phyloP scores from a whole-genome alignment of 352 stramenopile genomes.

The Globisporangium perplexum region DNA sequence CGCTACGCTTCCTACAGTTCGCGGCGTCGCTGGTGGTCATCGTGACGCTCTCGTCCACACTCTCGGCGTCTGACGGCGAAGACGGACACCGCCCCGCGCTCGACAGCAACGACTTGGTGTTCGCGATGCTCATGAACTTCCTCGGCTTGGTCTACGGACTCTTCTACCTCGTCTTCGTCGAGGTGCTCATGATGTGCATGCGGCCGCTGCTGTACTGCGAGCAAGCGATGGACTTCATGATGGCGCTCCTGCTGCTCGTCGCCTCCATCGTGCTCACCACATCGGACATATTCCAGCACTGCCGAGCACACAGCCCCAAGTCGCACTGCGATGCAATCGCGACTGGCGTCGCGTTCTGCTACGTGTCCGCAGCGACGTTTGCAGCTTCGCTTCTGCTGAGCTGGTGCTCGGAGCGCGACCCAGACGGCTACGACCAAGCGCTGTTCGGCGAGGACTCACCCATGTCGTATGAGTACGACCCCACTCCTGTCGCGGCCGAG shows the following conservation, averaged over 20 bases:
- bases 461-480: conserved; percentile 13
- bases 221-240: conserved; percentile 11
- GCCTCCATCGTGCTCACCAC: conserved; percentile 12
- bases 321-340: conserved; percentile 4
- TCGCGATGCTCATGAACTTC: conserved; percentile 13
- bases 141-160: conserved; percentile 13
- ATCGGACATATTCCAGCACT: conserved; percentile 5
- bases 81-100: background rate
- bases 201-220: conserved; percentile 13
- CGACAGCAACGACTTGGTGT: conserved; percentile 10
- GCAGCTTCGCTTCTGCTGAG: conserved; percentile 8
- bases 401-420: conserved; percentile 4
- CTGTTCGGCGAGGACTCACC: conserved; percentile 13
- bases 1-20: conserved; percentile 15
- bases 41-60: conserved; percentile 7
- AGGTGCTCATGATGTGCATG: conserved; percentile 12
- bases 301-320: conserved; percentile 4
- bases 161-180: conserved; percentile 15
- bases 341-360: conserved; percentile 6
- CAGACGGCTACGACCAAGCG: conserved; percentile 9
- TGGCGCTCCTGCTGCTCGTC: conserved; percentile 11
- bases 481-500: conserved; percentile 6
- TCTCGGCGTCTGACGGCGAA: background rate
- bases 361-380: conserved; percentile 7
- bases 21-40: conserved; percentile 7